phyloP scores from a whole-genome alignment of 129 eudicot genomes.

The Escallonia herrerae region DNA sequence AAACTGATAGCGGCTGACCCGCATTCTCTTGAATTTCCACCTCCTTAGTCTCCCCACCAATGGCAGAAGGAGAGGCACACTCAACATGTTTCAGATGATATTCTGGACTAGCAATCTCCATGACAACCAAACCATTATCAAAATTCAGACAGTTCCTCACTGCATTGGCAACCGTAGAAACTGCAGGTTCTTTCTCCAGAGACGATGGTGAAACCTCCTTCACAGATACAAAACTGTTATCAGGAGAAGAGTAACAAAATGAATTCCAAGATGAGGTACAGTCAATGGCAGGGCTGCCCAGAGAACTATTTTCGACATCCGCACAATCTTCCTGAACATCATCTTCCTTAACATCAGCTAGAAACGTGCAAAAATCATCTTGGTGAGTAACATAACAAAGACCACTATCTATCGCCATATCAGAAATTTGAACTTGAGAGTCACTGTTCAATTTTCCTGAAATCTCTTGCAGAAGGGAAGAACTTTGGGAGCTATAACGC shows the following conservation, averaged over 20 bases:
- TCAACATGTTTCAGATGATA: constrained; percentile 23
- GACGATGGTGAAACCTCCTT: constrained; percentile 14
- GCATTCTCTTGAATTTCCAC: constrained; percentile 12
- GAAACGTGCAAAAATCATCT: constrained; percentile 9
- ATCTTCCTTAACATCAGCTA: constrained; percentile 15
- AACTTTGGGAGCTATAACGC: constrained; percentile 27
- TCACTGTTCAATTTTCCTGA: constrained; percentile 3
- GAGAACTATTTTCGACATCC: constrained; percentile 14
- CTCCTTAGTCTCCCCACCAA: constrained; percentile 22
- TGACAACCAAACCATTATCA: constrained; percentile 1
- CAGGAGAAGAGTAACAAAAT: constrained; percentile 8
- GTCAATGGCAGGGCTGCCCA: not conserved
- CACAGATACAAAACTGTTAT: constrained; percentile 6
- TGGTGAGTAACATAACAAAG: constrained; percentile 1
- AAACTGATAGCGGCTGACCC: constrained; percentile 8
- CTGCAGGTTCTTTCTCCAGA: constrained; percentile 18
- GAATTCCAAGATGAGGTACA: constrained; percentile 19
- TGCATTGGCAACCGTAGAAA: constrained; percentile 14
- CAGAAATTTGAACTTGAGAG: constrained; percentile 24
- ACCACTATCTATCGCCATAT: constrained; percentile 3
- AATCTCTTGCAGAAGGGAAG: constrained; percentile 20
- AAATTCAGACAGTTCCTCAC: constrained; percentile 16
- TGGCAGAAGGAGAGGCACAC: constrained; percentile 9
- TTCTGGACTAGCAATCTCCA: not conserved
- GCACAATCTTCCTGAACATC: not conserved